Evolutionary conservation across 2,329 filamentous ascomycete species (phyloP).

Genomic region (Calonectria multiphialidica): DNA sequence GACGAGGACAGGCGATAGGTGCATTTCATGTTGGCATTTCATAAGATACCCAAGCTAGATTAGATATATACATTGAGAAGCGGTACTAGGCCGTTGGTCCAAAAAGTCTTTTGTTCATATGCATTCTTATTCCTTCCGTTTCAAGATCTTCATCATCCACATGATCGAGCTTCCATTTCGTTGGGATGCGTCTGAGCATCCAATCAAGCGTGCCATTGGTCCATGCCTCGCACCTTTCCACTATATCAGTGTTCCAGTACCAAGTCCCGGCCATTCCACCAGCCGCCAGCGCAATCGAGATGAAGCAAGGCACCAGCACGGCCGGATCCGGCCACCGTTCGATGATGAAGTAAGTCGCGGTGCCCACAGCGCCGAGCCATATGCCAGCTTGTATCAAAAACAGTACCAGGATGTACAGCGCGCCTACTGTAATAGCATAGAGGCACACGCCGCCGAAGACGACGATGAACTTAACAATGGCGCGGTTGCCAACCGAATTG

Average conservation of each 20-base stretch:
- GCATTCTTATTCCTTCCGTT: constrained; percentile 33
- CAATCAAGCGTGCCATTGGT: not conserved
- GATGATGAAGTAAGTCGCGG: constrained; percentile 44
- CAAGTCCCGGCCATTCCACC: constrained; percentile 22
- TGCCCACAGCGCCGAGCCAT: constrained; percentile 32
- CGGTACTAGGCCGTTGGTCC: not conserved
- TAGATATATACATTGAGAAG: not conserved
- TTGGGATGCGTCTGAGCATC: constrained; percentile 10
- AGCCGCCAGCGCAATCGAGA: constrained; percentile 27
- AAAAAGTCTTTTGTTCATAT: constrained; percentile 15
- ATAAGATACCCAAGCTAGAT: constrained; percentile 1
- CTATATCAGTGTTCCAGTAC: constrained; percentile 33
- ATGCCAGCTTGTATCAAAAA: constrained; percentile 31
- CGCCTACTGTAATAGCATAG: not conserved
- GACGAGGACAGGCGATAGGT: constrained; percentile 36
- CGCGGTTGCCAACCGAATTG: constrained; percentile 43
- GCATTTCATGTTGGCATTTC: not conserved
- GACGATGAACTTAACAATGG: constrained; percentile 37
- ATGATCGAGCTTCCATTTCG: constrained; percentile 28
- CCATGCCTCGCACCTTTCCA: not conserved
- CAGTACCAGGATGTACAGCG: not conserved
- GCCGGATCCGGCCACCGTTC: constrained; percentile 42
- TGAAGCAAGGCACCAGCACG: constrained; percentile 43
- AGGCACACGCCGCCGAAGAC: constrained; percentile 13
- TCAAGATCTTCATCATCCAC: constrained; percentile 40